Evolutionary conservation across 2,329 filamentous ascomycete genomes (phyloP).

Genomic region (Talaromyces sp.): DNA sequence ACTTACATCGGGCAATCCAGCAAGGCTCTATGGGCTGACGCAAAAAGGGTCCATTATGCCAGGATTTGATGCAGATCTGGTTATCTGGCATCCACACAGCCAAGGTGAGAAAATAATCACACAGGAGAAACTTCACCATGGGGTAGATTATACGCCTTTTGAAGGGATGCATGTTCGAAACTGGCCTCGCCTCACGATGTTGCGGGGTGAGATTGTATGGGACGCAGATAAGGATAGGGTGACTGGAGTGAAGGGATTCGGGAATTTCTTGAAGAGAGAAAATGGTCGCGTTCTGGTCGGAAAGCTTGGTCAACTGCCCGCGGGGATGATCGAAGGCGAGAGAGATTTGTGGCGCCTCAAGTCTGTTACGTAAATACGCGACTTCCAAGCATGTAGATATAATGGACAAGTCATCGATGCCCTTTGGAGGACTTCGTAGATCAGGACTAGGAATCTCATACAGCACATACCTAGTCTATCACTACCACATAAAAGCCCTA

Average conservation of each 20-base stretch:
- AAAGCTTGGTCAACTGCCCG: conserved; percentile 15
- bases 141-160: conserved; percentile 62
- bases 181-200: conserved; percentile 60
- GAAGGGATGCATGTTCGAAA: conserved; percentile 56
- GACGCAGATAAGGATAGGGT: conserved; percentile 48
- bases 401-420: not conserved
- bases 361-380: not conserved
- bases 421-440: not conserved
- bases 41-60: conserved; percentile 51
- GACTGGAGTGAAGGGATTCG: conserved; percentile 48
- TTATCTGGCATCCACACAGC: conserved; percentile 54
- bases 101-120: conserved; percentile 24
- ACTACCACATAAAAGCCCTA: not conserved
- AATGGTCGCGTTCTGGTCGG: conserved; percentile 11
- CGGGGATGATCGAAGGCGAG: conserved; percentile 15
- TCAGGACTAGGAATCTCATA: not conserved
- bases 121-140: conserved; percentile 56
- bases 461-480: not conserved
- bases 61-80: conserved; percentile 55
- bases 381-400: not conserved
- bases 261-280: conserved; percentile 38
- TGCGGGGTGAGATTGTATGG: conserved; percentile 59
- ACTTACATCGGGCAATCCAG: conserved; percentile 15
- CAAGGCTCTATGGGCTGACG: conserved; percentile 56
- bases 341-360: conserved; percentile 13